These are phyloP conservation scores for Cutaneotrichosporon dermatis DNA, from an alignment of 1,284 basidiomycete species.

Conservation along the genomic window DNA sequence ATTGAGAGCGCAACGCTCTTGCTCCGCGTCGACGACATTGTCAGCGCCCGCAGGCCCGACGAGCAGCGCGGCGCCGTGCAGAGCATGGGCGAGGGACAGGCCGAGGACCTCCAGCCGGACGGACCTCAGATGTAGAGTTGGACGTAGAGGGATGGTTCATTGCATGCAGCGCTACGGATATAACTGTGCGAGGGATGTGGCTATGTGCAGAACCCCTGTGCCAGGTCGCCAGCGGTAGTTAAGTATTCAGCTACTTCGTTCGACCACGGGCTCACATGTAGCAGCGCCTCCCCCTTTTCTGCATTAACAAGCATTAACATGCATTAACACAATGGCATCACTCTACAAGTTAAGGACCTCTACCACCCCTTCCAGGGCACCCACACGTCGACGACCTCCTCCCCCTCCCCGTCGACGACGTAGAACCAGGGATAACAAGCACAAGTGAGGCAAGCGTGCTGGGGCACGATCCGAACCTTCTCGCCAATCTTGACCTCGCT, in stretches of 20 bases:
- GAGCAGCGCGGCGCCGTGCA: constrained; percentile 39
- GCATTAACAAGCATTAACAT: no score
- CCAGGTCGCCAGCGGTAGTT: no score
- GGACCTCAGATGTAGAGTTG: constrained; percentile 8
- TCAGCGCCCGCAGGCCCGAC: constrained; percentile 63
- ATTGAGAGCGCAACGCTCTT: constrained; percentile 91
- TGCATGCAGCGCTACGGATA: neutral
- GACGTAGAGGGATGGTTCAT: neutral
- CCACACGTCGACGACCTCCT: constrained; percentile 74
- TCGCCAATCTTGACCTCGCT: constrained; percentile 58
- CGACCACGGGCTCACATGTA: no score
- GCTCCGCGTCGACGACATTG: constrained; percentile 90
- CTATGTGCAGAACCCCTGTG: no score
- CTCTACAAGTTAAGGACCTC: neutral
- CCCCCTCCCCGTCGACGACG: constrained; percentile 61
- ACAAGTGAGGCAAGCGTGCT: constrained; percentile 63
- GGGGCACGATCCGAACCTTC: constrained; percentile 42
- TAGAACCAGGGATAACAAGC: constrained; percentile 79
- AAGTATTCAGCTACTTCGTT: no score
- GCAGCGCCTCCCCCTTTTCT: no score
- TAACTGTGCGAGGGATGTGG: no score
- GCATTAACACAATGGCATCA: neutral
- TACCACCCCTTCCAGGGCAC: constrained; percentile 88
- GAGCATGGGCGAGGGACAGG: constrained; percentile 40
- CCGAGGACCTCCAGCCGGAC: constrained; percentile 16